Percentiles rank a stretch among this genome's conserved stretches.
Evolutionary conservation across 495 filamentous ascomycete genomes (phyloP).

Genomic region (Penicillium argentinense): DNA sequence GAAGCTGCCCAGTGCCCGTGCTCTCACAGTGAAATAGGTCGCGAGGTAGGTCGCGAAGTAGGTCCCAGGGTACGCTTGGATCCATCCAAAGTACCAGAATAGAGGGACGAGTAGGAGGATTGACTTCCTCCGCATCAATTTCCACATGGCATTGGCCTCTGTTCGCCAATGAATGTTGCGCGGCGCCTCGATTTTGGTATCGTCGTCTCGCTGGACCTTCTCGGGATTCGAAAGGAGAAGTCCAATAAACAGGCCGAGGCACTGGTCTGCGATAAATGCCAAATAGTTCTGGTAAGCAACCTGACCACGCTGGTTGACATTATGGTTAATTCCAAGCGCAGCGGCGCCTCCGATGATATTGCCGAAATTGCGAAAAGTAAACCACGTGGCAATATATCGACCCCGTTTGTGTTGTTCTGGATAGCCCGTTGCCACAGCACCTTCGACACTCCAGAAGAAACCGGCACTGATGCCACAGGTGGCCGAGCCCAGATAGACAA

Average conservation of each 20-base stretch:
- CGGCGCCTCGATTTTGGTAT: constrained; percentile 33
- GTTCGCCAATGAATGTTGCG: constrained; percentile 42
- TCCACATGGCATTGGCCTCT: constrained; percentile 32
- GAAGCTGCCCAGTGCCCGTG: constrained; percentile 49
- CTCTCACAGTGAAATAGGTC: constrained; percentile 56
- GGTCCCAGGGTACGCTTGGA: constrained; percentile 52
- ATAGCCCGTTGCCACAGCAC: constrained; percentile 55
- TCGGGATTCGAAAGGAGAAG: constrained; percentile 51
- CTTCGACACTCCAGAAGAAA: constrained; percentile 55
- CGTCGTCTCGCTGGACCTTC: constrained; percentile 52
- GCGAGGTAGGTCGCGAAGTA: constrained; percentile 58
- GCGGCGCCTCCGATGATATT: constrained; percentile 56
- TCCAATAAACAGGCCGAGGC: constrained; percentile 46
- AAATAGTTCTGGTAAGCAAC: constrained; percentile 54
- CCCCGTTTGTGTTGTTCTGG: constrained; percentile 52
- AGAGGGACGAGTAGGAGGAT: constrained; percentile 53
- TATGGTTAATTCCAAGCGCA: constrained; percentile 52
- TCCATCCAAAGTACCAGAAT: constrained; percentile 53
- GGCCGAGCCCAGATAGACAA: constrained; percentile 53
- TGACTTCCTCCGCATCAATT: constrained; percentile 38
- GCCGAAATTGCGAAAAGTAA: constrained; percentile 54
- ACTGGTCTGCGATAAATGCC: constrained; percentile 52
- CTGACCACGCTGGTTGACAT: constrained; percentile 45
- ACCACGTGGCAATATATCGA: constrained; percentile 56
- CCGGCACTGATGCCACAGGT: constrained; percentile 54